Percentiles rank a stretch among this genome's conserved stretches.
phyloP scores from a whole-genome alignment of 306 rosid genomes.

The Trichosanthes truncata region DNA sequence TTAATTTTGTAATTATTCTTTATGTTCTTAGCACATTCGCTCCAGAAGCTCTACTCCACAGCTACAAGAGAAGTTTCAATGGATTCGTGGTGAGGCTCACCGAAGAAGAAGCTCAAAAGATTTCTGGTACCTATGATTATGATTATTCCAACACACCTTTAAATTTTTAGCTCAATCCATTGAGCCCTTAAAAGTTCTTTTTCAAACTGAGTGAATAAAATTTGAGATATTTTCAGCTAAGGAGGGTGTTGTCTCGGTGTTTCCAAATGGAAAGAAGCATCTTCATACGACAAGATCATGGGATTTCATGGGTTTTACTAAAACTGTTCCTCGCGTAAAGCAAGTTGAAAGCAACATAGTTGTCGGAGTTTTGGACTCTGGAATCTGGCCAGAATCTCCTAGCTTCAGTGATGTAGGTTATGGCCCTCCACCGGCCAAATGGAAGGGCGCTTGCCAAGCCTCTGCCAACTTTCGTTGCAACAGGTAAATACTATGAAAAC shows the following conservation, averaged over 20 bases:
- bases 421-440: conserved; percentile 43
- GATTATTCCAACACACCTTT: no score
- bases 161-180: no score
- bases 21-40: neutral
- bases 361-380: conserved; percentile 32
- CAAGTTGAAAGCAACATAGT: conserved; percentile 27
- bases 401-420: conserved; percentile 36
- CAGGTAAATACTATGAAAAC: conserved; percentile 15
- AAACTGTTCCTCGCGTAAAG: neutral
- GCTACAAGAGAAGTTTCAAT: conserved; percentile 28
- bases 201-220: neutral
- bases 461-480: conserved; percentile 32
- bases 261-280: conserved; percentile 18
- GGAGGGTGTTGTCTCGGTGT: conserved; percentile 47
- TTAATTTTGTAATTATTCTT: neutral
- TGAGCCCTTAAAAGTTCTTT: neutral
- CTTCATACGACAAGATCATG: conserved; percentile 50
- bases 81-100: conserved; percentile 26
- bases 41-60: conserved; percentile 19
- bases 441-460: conserved; percentile 41
- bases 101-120: conserved; percentile 19
- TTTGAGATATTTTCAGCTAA: conserved; percentile 4
- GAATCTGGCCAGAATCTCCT: conserved; percentile 41
- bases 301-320: conserved; percentile 46
- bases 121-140: neutral